Percentiles rank a stretch among this genome's conserved stretches.
Evolutionary conservation across 805 yeast species (phyloP).

Genomic region (Ogataea methylovora): DNA sequence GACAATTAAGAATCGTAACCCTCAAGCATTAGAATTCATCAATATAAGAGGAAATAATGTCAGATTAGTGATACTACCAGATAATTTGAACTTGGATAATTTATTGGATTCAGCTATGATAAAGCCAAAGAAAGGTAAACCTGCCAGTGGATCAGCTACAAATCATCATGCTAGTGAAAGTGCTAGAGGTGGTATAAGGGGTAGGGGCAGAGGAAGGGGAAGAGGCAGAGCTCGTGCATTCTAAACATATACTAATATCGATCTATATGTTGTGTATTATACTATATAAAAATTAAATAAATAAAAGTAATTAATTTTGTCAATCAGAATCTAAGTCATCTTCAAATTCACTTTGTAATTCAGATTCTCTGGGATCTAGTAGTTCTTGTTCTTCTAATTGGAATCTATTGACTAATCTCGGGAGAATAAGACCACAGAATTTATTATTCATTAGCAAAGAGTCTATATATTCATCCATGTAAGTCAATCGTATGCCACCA

Average conservation of each 20-base stretch:
- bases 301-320: background rate
- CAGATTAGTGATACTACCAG: constrained; percentile 78
- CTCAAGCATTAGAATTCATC: constrained; percentile 65
- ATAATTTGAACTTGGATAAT: constrained; percentile 67
- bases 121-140: constrained; percentile 27
- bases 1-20: constrained; percentile 63
- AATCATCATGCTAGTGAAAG: constrained; percentile 25
- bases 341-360: constrained; percentile 25
- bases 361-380: constrained; percentile 32
- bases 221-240: constrained; percentile 3
- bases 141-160: constrained; percentile 4
- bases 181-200: constrained; percentile 7
- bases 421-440: constrained; percentile 69
- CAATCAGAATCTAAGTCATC: constrained; percentile 12
- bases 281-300: background rate
- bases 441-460: constrained; percentile 45
- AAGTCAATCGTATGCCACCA: constrained; percentile 21
- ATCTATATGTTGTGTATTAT: too few relatives aligned
- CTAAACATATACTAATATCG: background rate
- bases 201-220: constrained; percentile 1
- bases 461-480: constrained; percentile 75
- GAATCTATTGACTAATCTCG: constrained; percentile 42
- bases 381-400: constrained; percentile 34
- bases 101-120: constrained; percentile 45
- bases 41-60: constrained; percentile 87